Conservation (phyloP, 176 grass and related monocot species). For the Canna indica region DNA sequence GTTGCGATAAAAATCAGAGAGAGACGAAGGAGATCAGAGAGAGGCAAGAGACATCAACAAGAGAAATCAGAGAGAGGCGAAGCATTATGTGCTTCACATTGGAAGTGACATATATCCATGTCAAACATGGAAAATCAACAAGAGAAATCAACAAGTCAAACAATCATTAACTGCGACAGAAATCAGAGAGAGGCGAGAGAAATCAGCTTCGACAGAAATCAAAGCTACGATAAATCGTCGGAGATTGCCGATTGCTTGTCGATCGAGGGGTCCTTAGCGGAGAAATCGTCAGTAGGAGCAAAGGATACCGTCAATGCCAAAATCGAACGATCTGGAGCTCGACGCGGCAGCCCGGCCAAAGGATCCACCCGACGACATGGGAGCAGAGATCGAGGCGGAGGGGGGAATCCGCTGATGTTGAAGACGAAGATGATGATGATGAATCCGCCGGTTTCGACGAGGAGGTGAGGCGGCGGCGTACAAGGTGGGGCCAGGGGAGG, state of each 20-base stretch:
- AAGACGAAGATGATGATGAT: background rate
- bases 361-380: slow-evolving; percentile 41
- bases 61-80: no score
- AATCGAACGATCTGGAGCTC: slow-evolving; percentile 50
- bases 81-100: no score
- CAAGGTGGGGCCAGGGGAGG: slow-evolving; percentile 25
- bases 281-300: slow-evolving; percentile 74
- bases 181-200: no score
- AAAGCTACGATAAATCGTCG: no score
- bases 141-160: no score
- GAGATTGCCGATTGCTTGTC: slow-evolving; percentile 41
- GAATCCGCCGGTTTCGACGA: background rate
- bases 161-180: no score
- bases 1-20: no score
- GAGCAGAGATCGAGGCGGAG: background rate
- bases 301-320: slow-evolving; percentile 56
- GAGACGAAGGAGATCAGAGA: no score
- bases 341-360: slow-evolving; percentile 28
- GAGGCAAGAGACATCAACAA: no score
- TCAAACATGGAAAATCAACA: no score
- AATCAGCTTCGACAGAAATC: no score
- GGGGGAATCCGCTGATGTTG: background rate
- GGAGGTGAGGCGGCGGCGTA: background rate
- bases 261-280: slow-evolving; percentile 31
- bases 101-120: no score